Conservation (phyloP, 208 protist species). For the Wallacemonas sp. region DNA sequence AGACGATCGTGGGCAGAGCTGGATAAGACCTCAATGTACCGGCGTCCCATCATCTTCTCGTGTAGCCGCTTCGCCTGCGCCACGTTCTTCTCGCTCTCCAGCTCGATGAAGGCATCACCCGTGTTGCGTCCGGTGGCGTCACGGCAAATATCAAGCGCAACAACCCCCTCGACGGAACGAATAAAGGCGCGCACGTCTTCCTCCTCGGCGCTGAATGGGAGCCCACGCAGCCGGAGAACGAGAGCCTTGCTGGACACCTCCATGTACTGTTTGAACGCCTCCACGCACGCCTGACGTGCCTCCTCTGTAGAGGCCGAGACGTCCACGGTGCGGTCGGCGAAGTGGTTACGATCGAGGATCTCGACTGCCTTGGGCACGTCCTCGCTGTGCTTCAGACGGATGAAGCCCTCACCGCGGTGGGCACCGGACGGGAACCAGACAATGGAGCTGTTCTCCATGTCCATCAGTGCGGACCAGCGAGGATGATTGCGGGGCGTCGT, state of each 20-base stretch:
- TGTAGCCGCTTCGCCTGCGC: conserved; percentile 32
- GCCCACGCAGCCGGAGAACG: conserved; percentile 64
- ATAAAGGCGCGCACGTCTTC: conserved; percentile 59
- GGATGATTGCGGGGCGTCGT: not conserved
- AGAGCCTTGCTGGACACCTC: conserved; percentile 22
- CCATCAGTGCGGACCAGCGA: conserved; percentile 3
- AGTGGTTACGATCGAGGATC: conserved; percentile 30
- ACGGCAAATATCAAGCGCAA: conserved; percentile 39
- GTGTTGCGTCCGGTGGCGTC: conserved; percentile 42
- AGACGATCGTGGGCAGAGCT: conserved; percentile 46
- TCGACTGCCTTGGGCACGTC: conserved; percentile 31
- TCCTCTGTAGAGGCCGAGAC: conserved; percentile 26
- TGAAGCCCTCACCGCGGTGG: conserved; percentile 39
- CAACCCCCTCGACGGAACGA: conserved; percentile 21
- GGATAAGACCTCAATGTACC: conserved; percentile 67
- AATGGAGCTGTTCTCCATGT: conserved; percentile 15
- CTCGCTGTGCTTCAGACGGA: conserved; percentile 22
- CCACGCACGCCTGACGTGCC: conserved; percentile 10
- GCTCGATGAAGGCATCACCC: conserved; percentile 73
- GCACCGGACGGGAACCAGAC: conserved; percentile 33
- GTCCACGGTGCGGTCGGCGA: conserved; percentile 46
- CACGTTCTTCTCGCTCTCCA: conserved; percentile 26
- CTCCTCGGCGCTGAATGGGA: conserved; percentile 57
- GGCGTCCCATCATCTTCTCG: conserved; percentile 41
- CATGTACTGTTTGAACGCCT: conserved; percentile 14